Evolutionary conservation across 2,329 filamentous ascomycete species (phyloP).

Genomic region (Plectosphaerella cucumerina): DNA sequence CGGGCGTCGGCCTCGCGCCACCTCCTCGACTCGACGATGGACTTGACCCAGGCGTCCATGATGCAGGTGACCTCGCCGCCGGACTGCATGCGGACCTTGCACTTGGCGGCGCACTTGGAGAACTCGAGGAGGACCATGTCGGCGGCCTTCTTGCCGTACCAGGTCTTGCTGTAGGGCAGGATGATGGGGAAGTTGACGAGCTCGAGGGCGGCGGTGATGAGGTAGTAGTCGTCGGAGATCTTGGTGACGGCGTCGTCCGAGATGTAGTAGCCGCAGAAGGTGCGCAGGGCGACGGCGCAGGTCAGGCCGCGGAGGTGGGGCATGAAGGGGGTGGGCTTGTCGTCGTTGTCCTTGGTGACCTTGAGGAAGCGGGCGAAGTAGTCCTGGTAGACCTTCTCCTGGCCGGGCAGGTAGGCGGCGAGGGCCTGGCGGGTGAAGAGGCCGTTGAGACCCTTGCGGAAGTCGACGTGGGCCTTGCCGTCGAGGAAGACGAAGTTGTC

Average conservation of each 20-base stretch:
- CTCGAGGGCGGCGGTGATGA: slow-evolving; percentile 92
- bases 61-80: slow-evolving; percentile 87
- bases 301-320: slow-evolving; percentile 87
- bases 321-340: slow-evolving; percentile 84
- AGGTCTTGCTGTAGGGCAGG: slow-evolving; percentile 89
- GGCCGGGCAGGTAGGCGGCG: slow-evolving; percentile 81
- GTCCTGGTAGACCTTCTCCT: slow-evolving; percentile 85
- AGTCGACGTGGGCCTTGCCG: slow-evolving; percentile 91
- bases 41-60: slow-evolving; percentile 90
- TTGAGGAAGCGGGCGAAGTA: slow-evolving; percentile 80
- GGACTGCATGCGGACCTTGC: slow-evolving; percentile 85
- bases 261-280: slow-evolving; percentile 97
- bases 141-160: slow-evolving; percentile 94
- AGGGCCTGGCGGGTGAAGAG: slow-evolving; percentile 91
- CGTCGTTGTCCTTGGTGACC: slow-evolving; percentile 66
- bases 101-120: slow-evolving; percentile 85
- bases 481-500: slow-evolving; percentile 98
- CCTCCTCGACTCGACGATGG: slow-evolving; percentile 78
- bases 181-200: slow-evolving; percentile 98
- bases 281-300: slow-evolving; percentile 90
- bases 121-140: slow-evolving; percentile 91
- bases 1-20: slow-evolving; percentile 76
- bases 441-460: slow-evolving; percentile 91
- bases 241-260: slow-evolving; percentile 85
- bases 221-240: slow-evolving; percentile 94